A percentile compares a stretch with the other conserved stretches of the same genome.
These are phyloP conservation scores for Lentithecium fluviatile DNA, from an alignment of 495 filamentous ascomycete species.

Conservation along the genomic window DNA sequence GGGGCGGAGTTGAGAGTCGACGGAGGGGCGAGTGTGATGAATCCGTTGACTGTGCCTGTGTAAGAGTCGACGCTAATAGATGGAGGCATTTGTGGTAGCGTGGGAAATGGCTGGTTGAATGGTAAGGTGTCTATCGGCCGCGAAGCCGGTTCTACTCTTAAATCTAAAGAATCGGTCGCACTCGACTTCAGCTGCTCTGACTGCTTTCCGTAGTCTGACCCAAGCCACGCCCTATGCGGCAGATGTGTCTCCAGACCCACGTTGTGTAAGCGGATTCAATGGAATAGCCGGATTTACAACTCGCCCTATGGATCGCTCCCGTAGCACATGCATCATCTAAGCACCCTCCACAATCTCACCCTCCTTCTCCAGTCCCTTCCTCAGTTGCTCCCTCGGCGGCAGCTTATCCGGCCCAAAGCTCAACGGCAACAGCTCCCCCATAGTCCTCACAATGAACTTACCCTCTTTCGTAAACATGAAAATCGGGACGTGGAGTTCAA, in stretches of 20 bases:
- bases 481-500: conserved; percentile 61
- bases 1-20: conserved; percentile 58
- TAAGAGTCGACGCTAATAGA: conserved; percentile 3
- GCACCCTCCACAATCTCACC: background rate
- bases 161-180: no score
- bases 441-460: conserved; percentile 64
- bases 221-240: no score
- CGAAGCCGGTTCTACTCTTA: no score
- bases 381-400: conserved; percentile 27
- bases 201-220: no score
- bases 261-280: no score
- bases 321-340: background rate
- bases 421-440: conserved; percentile 54
- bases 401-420: conserved; percentile 35
- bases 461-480: conserved; percentile 86
- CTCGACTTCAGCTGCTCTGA: no score
- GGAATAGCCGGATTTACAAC: no score
- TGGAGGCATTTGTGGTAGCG: background rate
- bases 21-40: conserved; percentile 50
- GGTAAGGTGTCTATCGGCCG: no score
- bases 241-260: no score
- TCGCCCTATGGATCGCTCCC: no score
- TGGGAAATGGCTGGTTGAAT: no score
- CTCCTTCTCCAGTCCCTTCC: conserved; percentile 9
- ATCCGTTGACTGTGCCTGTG: conserved; percentile 42